Conservation (phyloP, 345 rosid species). For the Boechera retrofracta region DNA sequence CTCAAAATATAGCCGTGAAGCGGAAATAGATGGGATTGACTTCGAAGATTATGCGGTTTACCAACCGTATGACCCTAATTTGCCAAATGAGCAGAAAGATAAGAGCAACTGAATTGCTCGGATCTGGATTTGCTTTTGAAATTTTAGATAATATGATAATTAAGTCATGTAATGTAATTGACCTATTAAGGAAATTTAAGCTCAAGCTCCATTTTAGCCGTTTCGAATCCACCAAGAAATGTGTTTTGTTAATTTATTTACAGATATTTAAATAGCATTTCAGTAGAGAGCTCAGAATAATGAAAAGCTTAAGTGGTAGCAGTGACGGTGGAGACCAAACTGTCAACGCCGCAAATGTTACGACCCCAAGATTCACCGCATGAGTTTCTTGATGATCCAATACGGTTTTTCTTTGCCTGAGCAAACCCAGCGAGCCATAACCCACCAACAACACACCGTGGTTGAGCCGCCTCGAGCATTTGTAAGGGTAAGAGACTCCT, state of each 20-base stretch:
- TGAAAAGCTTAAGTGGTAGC: constrained; percentile 44
- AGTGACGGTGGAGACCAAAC: constrained; percentile 86
- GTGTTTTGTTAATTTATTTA: background rate
- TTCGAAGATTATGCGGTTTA: background rate
- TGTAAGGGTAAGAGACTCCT: constrained; percentile 84
- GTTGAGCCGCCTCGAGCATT: constrained; percentile 74
- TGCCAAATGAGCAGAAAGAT: background rate
- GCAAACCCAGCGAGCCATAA: constrained; percentile 83
- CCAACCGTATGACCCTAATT: background rate
- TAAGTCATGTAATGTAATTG: background rate
- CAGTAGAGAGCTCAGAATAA: background rate
- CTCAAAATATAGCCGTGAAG: too few relatives aligned
- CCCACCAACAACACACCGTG: constrained; percentile 91
- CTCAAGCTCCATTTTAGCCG: background rate
- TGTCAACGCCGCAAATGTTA: constrained; percentile 83
- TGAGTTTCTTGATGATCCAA: constrained; percentile 88
- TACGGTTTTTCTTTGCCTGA: constrained; percentile 75
- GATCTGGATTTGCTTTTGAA: background rate
- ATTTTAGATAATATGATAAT: background rate
- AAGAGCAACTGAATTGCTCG: background rate
- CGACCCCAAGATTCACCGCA: constrained; percentile 79
- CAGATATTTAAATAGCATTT: background rate
- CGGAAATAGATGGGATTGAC: background rate
- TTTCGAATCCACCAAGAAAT: background rate
- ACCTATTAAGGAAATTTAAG: background rate